Conservation (phyloP, 108 stramenopile species). For the Nannochloropsis salina region DNA sequence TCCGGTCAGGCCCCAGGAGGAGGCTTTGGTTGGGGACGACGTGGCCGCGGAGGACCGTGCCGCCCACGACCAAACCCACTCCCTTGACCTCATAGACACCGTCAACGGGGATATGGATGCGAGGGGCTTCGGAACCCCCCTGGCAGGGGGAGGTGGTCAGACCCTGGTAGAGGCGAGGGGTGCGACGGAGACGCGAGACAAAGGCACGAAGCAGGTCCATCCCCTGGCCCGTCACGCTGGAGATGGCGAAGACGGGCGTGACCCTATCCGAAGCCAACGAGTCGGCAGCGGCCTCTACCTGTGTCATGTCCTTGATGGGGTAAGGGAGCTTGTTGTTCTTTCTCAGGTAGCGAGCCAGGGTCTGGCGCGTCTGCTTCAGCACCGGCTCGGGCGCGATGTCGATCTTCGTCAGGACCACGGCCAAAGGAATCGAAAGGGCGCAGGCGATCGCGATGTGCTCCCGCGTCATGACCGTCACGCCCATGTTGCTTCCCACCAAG, state of each 20-base stretch:
- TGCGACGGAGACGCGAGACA: conserved; percentile 61
- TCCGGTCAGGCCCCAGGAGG: conserved; percentile 57
- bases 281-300: conserved; percentile 75
- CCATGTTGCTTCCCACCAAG: conserved; percentile 89
- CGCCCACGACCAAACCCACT: conserved; percentile 61
- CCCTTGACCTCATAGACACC: conserved; percentile 62
- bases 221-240: conserved; percentile 91
- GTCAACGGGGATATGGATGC: conserved; percentile 50
- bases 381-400: conserved; percentile 93
- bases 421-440: conserved; percentile 82
- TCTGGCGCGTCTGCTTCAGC: conserved; percentile 74
- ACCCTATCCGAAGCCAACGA: conserved; percentile 77
- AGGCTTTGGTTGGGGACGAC: conserved; percentile 47
- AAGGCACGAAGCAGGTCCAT: conserved; percentile 81
- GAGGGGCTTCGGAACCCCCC: conserved; percentile 23
- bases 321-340: conserved; percentile 50
- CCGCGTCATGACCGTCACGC: conserved; percentile 95
- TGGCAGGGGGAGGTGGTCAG: neutral
- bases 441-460: conserved; percentile 95
- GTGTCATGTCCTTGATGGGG: conserved; percentile 56
- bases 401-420: conserved; percentile 88
- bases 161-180: neutral
- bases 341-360: conserved; percentile 59
- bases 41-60: conserved; percentile 54
- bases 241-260: conserved; percentile 89